These are phyloP conservation scores for Hypoxylon trugodes DNA, from an alignment of 495 filamentous ascomycete species.

Conservation along the genomic window DNA sequence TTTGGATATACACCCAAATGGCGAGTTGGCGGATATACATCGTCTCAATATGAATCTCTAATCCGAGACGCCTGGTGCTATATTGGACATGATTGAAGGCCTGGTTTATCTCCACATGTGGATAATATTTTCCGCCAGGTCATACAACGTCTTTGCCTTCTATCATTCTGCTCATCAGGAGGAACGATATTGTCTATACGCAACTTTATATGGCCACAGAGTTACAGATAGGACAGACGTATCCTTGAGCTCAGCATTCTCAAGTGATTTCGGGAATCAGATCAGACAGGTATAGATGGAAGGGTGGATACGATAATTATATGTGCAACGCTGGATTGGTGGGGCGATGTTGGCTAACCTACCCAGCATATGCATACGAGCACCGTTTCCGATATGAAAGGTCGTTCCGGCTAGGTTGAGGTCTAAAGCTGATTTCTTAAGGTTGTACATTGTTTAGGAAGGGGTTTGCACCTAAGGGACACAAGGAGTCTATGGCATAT, in stretches of 20 bases:
- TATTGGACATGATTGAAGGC: slow-evolving; percentile 34
- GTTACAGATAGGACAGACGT: slow-evolving; percentile 7
- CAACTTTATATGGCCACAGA: background rate
- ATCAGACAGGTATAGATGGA: slow-evolving; percentile 12
- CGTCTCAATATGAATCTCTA: slow-evolving; percentile 21
- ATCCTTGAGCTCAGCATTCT: slow-evolving; percentile 7
- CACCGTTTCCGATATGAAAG: slow-evolving; percentile 16
- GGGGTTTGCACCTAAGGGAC: slow-evolving; percentile 16
- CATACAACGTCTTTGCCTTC: slow-evolving; percentile 4
- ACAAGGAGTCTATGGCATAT: slow-evolving; percentile 38
- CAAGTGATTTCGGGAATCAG: slow-evolving; percentile 9
- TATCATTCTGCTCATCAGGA: slow-evolving; percentile 7
- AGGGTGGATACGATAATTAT: slow-evolving; percentile 10
- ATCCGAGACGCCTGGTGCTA: slow-evolving; percentile 24
- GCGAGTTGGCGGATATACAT: slow-evolving; percentile 15
- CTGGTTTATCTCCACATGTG: slow-evolving; percentile 30
- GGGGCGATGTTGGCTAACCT: slow-evolving; percentile 28
- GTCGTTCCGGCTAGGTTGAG: slow-evolving; percentile 20
- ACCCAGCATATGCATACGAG: slow-evolving; percentile 11
- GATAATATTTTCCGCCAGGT: slow-evolving; percentile 25
- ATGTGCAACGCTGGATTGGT: slow-evolving; percentile 18
- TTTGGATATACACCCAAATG: slow-evolving; percentile 38
- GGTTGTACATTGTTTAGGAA: slow-evolving; percentile 22
- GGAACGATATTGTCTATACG: slow-evolving; percentile 9
- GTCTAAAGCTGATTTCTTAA: slow-evolving; percentile 23